phyloP scores from a whole-genome alignment of 2,329 filamentous ascomycete genomes.

The Fusarium tricinctum region DNA sequence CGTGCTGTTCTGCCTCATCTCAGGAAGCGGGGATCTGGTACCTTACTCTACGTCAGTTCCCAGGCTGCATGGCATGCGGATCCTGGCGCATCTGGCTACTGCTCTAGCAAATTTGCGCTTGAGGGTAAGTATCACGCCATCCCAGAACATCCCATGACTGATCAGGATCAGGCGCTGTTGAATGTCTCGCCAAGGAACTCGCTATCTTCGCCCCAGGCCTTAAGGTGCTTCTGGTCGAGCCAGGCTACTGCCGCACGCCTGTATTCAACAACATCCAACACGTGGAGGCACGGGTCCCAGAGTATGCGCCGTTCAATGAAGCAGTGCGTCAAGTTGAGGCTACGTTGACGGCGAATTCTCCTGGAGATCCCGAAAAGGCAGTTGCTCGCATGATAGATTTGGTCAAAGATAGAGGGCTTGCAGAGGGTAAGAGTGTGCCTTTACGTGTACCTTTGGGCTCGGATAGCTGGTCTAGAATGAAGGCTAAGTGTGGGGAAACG shows the following conservation, averaged over 20 bases:
- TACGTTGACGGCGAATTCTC: constrained; percentile 53
- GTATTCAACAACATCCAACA: constrained; percentile 56
- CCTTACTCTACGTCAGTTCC: constrained; percentile 55
- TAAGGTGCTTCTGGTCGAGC: constrained; percentile 57
- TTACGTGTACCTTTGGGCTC: constrained; percentile 66
- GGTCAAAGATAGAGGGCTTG: constrained; percentile 61
- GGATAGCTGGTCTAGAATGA: constrained; percentile 65
- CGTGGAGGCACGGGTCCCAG: constrained; percentile 41
- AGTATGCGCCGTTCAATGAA: constrained; percentile 53
- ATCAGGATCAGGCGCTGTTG: constrained; percentile 32
- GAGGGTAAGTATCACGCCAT: constrained; percentile 42
- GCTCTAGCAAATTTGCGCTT: constrained; percentile 52
- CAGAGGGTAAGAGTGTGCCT: constrained; percentile 54
- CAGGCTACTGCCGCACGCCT: constrained; percentile 57
- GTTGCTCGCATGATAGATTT: constrained; percentile 68
- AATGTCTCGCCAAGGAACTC: constrained; percentile 48
- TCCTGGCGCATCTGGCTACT: constrained; percentile 52
- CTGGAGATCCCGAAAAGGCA: constrained; percentile 65
- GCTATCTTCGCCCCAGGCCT: constrained; percentile 49
- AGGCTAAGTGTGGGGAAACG: constrained; percentile 64
- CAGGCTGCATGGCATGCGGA: constrained; percentile 54
- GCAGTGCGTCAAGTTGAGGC: constrained; percentile 40
- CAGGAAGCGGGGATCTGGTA: constrained; percentile 50
- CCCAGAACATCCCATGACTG: too few species aligned
- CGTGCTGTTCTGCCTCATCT: constrained; percentile 53